Evolutionary conservation across 352 stramenopile genomes (phyloP), one percentile per base, ranked within the genome.

Genomic region (Globisporangium nunn): DNA sequence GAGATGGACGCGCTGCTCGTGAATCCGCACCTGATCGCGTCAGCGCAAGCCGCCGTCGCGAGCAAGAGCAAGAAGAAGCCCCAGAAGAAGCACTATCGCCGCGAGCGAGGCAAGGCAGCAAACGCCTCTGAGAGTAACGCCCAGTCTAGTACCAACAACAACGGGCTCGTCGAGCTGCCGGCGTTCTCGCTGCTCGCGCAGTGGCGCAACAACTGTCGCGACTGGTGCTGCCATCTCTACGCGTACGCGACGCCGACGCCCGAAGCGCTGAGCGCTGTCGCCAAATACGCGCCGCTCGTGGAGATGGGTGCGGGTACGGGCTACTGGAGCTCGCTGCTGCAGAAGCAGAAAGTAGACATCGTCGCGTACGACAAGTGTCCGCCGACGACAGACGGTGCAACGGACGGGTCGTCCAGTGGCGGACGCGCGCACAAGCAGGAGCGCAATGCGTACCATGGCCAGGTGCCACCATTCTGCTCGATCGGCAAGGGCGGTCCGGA

Each of bases 301-400:
- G 88, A 97, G 63, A 81, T 96, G 40, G 90, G 90, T 4, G 90
- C 90, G 14, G 90, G 90, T 49, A 95, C 85, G 6, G 90, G 88
- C 6, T 96, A 96, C 62, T 97, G 90, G 90, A 87, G 73, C 46
- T 78, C 75, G 39, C 59, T 91, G 15, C 59, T 97, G 43, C 79
- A 88, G 41, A 63, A 66, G 28, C 60, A 68, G 35, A 68, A 75
- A 31, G 80, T 92, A 11, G 86, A 96, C 71, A 71, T 96, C 52
- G 72, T 88, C 49, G 74, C 77, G 15, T 87, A 78, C 63, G 80
- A 88, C 52, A 78, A 78, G 39, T 73, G 63, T 41, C 74, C 75
- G 28, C 82, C 82, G 15, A 65, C 62, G 37, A 56, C 63, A 5
- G 59, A 64, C 29, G 30, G 50, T 7, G 23, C 15, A 12, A 28